Conservation (phyloP, 768 basidiomycete genomes). For the Chalciporus piperatus region DNA sequence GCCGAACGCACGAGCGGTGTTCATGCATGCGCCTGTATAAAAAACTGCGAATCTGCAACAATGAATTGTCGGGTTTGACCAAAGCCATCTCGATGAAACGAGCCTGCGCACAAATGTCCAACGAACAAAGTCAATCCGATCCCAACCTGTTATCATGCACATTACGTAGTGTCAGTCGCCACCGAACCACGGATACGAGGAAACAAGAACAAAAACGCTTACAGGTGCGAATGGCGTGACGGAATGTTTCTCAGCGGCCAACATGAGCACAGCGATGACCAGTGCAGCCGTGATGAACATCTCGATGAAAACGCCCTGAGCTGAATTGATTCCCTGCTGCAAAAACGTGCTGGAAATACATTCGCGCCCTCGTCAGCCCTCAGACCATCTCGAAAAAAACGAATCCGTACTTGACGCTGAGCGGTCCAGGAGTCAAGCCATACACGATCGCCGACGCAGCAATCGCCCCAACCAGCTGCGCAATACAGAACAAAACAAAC, state of each 20-base stretch:
- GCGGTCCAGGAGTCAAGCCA: conserved; percentile 51
- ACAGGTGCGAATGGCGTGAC: conserved; percentile 70
- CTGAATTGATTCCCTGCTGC: conserved; percentile 42
- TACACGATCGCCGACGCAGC: conserved; percentile 54
- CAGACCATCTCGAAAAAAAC: conserved; percentile 7
- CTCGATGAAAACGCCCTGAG: conserved; percentile 68
- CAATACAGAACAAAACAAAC: conserved; percentile 57
- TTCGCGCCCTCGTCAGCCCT: conserved; percentile 1
- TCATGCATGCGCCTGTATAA: conserved; percentile 67
- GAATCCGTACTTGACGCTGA: conserved; percentile 48
- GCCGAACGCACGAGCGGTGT: conserved; percentile 67
- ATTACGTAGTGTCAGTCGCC: conserved; percentile 5
- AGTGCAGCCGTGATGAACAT: conserved; percentile 65
- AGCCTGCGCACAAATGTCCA: conserved; percentile 50
- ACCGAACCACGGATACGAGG: not conserved
- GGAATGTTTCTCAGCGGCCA: conserved; percentile 68
- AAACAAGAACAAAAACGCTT: conserved; percentile 1
- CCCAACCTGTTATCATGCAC: conserved; percentile 42
- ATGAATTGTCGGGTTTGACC: not conserved
- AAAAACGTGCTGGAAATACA: conserved; percentile 44
- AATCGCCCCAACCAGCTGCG: conserved; percentile 61
- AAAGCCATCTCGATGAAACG: no score
- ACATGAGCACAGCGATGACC: conserved; percentile 65
- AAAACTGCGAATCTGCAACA: conserved; percentile 53
- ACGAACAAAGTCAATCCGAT: conserved; percentile 66